Evolutionary conservation across 148 eudicot genomes (phyloP), one percentile per base, ranked within the genome.

Genomic region (Rhododendron griersonianum): DNA sequence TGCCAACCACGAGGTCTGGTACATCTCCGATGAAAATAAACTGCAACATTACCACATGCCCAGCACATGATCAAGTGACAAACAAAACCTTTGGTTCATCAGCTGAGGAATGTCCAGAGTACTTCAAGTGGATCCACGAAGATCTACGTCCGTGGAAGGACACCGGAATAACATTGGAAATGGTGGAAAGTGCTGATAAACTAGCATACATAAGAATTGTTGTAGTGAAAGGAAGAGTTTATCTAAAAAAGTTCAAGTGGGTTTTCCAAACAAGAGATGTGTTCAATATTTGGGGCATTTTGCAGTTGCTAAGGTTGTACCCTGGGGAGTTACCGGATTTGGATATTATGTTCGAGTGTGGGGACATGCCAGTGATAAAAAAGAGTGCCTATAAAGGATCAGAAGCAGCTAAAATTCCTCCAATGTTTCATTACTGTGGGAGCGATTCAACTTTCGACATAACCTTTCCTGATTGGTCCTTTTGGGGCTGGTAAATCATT

Each of bases 51-150:
- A n/a, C 33, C 33, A 10, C 73, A 65, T 50, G 83, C 39, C 74
- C 76, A 1, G n/a, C 59, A 18, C 4, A 71, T 51, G n/a, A 37
- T 28, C 69, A 41, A 8, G 61, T 61, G 37, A 71, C 84, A 4
- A 30, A 11, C 5, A 81, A 53, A 48, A 23, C 2, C 18, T 57
- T 25, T 25, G 48, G 7, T 28, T n/a, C 88, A 19, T 47, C 89
- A n/a, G 6, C 81, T 3, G 82, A 83, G 35, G 16, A 78, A 45
- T 93, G 96, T 81, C 95, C 93, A 1, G 91, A 85, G 15, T 95
- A 92, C 87, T 94, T 94, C 80, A 88, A 86, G 45, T 93, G 95
- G 94, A 93, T 95, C 81, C 88, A 93, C 33, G 93, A 95, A 86
- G 98, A 95, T 81, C 83, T 95, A 41, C 85, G 48, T 73, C 94